A percentile compares a stretch with the other conserved stretches of the same genome.
phyloP scores from a whole-genome alignment of 1,284 basidiomycete genomes.

The Hypsizygus ulmarius region DNA sequence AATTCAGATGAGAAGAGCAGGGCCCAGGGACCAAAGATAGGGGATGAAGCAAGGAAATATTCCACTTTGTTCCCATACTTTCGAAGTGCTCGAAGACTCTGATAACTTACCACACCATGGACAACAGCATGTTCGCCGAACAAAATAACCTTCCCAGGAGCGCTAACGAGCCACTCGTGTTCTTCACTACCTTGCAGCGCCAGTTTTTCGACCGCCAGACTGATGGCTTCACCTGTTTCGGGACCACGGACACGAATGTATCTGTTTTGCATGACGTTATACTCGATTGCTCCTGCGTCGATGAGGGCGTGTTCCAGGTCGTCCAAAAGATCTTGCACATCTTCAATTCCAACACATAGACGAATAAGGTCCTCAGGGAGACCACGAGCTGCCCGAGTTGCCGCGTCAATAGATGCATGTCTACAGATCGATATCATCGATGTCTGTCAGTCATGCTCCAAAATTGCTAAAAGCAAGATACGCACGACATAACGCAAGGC shows the following conservation, averaged over 20 bases:
- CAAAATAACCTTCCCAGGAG: slow-evolving; percentile 97
- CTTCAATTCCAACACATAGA: slow-evolving; percentile 98
- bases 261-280: slow-evolving; percentile 48
- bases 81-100: slow-evolving; percentile 4
- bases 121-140: slow-evolving; percentile 99
- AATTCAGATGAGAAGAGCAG: slow-evolving; percentile 4
- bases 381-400: slow-evolving; percentile 88
- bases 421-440: slow-evolving; percentile 38
- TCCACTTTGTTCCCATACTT: not conserved
- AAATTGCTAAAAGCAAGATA: slow-evolving; percentile 14
- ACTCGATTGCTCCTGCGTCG: slow-evolving; percentile 84
- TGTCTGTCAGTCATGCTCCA: slow-evolving; percentile 15
- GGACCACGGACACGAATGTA: slow-evolving; percentile 47
- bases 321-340: slow-evolving; percentile 88
- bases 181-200: slow-evolving; percentile 38
- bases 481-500: slow-evolving; percentile 99
- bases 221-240: slow-evolving; percentile 44
- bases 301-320: slow-evolving; percentile 93
- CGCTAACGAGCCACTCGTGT: slow-evolving; percentile 81
- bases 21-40: not conserved
- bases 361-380: slow-evolving; percentile 98
- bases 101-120: slow-evolving; percentile 82
- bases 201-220: slow-evolving; percentile 67
- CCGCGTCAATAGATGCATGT: slow-evolving; percentile 96
- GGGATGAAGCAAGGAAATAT: slow-evolving; percentile 10